These are phyloP conservation scores for Juglanconis oblonga DNA, from an alignment of 2,329 filamentous ascomycete genomes.

Conservation along the genomic window DNA sequence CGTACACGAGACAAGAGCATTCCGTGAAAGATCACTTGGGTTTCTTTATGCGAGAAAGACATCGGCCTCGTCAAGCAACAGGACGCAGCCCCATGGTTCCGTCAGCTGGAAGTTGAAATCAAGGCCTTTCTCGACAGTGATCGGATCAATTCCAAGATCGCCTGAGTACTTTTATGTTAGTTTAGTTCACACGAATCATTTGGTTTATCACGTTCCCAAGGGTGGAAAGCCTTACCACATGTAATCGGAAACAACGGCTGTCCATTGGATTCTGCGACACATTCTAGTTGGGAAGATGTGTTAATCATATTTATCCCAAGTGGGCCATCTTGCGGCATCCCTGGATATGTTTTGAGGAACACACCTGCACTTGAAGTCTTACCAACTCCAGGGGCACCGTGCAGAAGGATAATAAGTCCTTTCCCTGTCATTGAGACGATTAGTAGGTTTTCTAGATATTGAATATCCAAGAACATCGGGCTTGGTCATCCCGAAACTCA, in stretches of 20 bases:
- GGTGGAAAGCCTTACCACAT: background rate
- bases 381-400: background rate
- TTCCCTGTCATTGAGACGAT: background rate
- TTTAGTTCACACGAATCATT: background rate
- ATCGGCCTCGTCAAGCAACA: slow-evolving; percentile 30
- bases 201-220: background rate
- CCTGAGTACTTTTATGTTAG: background rate
- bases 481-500: too few relatives aligned
- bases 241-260: background rate
- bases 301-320: background rate
- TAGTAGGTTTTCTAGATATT: too few relatives aligned
- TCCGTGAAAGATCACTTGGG: slow-evolving; percentile 13
- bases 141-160: background rate
- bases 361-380: background rate
- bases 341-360: background rate
- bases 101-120: background rate
- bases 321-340: background rate
- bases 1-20: slow-evolving; percentile 19
- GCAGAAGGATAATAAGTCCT: background rate
- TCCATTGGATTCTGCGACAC: background rate
- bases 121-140: background rate
- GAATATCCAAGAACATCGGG: too few relatives aligned
- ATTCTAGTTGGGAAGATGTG: background rate
- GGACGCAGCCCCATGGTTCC: slow-evolving; percentile 24
- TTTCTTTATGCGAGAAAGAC: slow-evolving; percentile 15